These are phyloP conservation scores for Mycena crocata DNA, from an alignment of 768 basidiomycete species.

Conservation along the genomic window DNA sequence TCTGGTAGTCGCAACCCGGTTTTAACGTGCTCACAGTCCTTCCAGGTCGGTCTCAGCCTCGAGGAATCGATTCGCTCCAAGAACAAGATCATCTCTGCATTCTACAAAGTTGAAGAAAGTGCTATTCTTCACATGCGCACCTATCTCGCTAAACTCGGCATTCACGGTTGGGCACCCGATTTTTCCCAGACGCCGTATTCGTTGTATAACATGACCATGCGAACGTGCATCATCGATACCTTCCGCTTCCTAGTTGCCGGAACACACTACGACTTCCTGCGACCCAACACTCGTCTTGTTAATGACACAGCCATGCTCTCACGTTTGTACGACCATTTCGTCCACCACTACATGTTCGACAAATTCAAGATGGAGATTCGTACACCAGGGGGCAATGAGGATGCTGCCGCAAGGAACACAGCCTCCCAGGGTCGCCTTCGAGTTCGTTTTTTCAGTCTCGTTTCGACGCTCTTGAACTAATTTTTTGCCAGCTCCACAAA, in stretches of 20 bases:
- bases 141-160: slow-evolving; percentile 20
- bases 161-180: slow-evolving; percentile 15
- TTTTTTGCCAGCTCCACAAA: background rate
- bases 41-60: slow-evolving; percentile 2
- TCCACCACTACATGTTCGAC: slow-evolving; percentile 16
- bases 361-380: slow-evolving; percentile 17
- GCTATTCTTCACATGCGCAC: slow-evolving; percentile 6
- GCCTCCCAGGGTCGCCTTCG: background rate
- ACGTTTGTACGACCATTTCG: slow-evolving; percentile 23
- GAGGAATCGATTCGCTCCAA: background rate
- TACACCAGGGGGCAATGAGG: slow-evolving; percentile 2
- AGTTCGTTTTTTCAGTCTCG: background rate
- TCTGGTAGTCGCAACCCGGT: background rate
- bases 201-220: slow-evolving; percentile 21
- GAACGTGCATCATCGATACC: slow-evolving; percentile 23
- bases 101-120: slow-evolving; percentile 15
- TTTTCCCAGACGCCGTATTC: slow-evolving; percentile 20
- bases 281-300: background rate
- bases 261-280: slow-evolving; percentile 23
- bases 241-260: slow-evolving; percentile 8
- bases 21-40: background rate
- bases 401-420: slow-evolving; percentile 1
- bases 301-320: slow-evolving; percentile 6
- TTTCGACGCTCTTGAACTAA: slow-evolving; percentile 5
- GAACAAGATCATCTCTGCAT: background rate